Percentiles rank a stretch among this genome's conserved stretches.
These are phyloP conservation scores for Datisca glomerata DNA, from an alignment of 306 rosid genomes.

Conservation along the genomic window DNA sequence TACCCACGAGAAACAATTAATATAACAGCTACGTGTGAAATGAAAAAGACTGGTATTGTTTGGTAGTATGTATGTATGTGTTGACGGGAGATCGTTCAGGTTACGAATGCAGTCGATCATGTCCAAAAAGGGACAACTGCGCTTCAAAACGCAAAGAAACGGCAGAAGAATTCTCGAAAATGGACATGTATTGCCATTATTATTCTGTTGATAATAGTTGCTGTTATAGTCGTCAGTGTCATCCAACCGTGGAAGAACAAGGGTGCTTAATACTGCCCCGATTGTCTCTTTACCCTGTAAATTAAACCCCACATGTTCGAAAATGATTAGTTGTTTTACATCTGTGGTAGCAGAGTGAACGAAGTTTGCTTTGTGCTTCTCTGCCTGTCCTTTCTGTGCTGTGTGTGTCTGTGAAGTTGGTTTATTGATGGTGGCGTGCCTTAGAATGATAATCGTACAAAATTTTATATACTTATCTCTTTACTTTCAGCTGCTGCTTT, in stretches of 20 bases:
- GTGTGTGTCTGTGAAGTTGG: too few relatives aligned
- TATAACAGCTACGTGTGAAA: not conserved
- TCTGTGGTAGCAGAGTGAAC: too few relatives aligned
- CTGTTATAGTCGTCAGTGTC: conserved; percentile 57
- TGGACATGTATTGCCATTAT: conserved; percentile 81
- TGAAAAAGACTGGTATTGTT: conserved; percentile 10
- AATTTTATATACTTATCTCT: too few relatives aligned
- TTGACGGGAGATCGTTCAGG: conserved; percentile 53
- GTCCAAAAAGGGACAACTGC: conserved; percentile 74
- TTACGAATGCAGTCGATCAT: conserved; percentile 54
- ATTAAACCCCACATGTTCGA: too few relatives aligned
- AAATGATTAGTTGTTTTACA: too few relatives aligned
- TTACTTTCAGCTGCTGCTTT: too few relatives aligned
- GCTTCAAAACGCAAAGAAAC: conserved; percentile 81
- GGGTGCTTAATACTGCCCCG: conserved; percentile 36
- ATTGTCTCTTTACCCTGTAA: conserved; percentile 27
- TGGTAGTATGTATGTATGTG: conserved; percentile 20
- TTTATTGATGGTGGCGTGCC: conserved; percentile 27
- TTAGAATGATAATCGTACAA: too few relatives aligned
- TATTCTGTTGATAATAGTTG: conserved; percentile 58
- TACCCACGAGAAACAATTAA: too few relatives aligned
- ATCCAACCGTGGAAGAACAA: conserved; percentile 76
- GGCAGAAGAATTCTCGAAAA: conserved; percentile 74
- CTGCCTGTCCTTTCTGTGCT: too few relatives aligned
- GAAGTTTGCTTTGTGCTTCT: too few relatives aligned